Conservation (phyloP, 2,329 filamentous ascomycete species). For the Cercospora janseana region DNA sequence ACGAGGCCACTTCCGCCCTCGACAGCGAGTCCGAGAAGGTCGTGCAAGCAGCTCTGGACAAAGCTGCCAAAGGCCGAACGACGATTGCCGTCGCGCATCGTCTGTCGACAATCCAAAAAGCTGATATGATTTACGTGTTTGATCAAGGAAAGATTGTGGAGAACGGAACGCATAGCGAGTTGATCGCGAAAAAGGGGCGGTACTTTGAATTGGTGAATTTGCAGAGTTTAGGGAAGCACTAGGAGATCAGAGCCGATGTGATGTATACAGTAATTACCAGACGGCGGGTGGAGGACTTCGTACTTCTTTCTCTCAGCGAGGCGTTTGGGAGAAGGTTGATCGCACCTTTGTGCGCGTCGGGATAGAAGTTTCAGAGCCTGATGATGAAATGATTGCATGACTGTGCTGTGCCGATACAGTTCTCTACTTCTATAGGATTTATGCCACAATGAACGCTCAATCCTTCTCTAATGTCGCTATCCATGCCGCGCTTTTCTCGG, state of each 20-base stretch:
- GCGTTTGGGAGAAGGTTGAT: no score
- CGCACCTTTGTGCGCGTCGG: no score
- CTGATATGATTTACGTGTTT: conserved; percentile 95
- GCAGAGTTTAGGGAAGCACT: conserved; percentile 38
- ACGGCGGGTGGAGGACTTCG: no score
- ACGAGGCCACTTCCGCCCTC: conserved; percentile 68
- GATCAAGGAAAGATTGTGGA: conserved; percentile 85
- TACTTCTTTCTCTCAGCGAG: no score
- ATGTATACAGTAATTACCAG: no score
- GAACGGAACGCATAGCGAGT: conserved; percentile 70
- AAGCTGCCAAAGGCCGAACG: conserved; percentile 67
- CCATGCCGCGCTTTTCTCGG: conserved; percentile 15
- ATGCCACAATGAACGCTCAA: no score
- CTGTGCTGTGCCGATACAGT: no score
- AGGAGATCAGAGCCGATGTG: no score
- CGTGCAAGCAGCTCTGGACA: conserved; percentile 76
- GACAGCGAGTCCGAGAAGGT: conserved; percentile 76
- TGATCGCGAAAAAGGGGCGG: conserved; percentile 42
- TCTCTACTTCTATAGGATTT: no score
- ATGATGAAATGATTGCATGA: no score
- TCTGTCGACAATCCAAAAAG: conserved; percentile 88
- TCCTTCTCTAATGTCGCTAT: conserved; percentile 1
- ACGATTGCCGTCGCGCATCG: conserved; percentile 94
- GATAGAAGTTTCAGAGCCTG: no score
- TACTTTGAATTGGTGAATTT: conserved; percentile 44